Conservation (phyloP, 2,329 filamentous ascomycete genomes). For the Chaetomium sp. region DNA sequence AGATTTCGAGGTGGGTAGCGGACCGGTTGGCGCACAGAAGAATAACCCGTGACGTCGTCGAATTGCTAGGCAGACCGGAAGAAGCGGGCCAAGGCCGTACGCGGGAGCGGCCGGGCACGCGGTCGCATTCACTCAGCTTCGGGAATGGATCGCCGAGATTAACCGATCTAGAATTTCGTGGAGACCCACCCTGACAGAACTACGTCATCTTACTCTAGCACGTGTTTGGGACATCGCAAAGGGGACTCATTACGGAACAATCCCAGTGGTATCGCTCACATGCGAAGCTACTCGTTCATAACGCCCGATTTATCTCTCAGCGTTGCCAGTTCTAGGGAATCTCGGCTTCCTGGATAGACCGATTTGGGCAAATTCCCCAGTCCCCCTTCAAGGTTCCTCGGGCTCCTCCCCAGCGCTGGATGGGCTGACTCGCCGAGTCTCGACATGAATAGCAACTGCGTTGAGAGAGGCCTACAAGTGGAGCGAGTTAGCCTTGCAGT, state of each 20-base stretch:
- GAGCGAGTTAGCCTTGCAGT: background rate
- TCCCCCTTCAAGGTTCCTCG: background rate
- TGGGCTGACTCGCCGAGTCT: background rate
- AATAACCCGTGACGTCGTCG: conserved; percentile 29
- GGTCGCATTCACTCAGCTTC: background rate
- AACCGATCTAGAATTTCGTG: conserved; percentile 18
- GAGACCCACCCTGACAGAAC: background rate
- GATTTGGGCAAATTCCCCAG: background rate
- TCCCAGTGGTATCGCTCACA: background rate
- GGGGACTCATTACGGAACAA: too few species aligned
- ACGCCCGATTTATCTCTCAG: background rate
- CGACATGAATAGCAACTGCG: conserved; percentile 39
- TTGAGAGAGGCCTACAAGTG: conserved; percentile 41
- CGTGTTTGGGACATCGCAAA: background rate
- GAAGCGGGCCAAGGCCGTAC: conserved; percentile 11
- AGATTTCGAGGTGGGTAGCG: conserved; percentile 8
- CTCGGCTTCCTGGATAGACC: background rate
- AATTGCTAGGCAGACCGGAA: conserved; percentile 18
- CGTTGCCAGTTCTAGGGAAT: background rate
- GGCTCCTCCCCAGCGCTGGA: background rate
- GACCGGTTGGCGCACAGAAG: conserved; percentile 6
- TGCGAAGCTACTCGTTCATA: background rate
- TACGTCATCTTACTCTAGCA: background rate
- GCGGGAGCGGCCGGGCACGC: background rate
- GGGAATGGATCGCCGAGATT: conserved; percentile 23